Base-by-base conservation (phyloP, 306 rosid species). In the Leucaena leucocephala region DNA sequence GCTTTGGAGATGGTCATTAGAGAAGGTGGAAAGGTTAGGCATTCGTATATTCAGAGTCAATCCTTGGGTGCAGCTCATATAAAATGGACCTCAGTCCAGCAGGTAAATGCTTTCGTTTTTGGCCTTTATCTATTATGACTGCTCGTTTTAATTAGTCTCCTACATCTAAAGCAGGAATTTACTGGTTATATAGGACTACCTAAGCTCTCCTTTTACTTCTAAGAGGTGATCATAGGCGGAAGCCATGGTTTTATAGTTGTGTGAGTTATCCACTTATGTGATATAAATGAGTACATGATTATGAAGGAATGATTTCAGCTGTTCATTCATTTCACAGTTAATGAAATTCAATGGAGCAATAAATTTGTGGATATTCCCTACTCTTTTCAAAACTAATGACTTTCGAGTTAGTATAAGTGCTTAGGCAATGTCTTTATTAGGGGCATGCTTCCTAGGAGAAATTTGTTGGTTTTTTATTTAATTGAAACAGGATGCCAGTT, bases 11-110 rank as follows among this genome's bases (percentile, higher is more conserved):
- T 87, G 4, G 81, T 85, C 65, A 82, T 95, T 64, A 84, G 90
- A 63, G 86, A 85, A 86, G 97, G 92, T 22, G 99, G 90, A n/a
- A 91, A 82, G 77, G 85, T 95, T 79, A 84, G 78, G 71, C 99
- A 95, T 86, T 95, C 98, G 73, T 95, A 95, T 81, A 75, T 95
- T 77, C 99, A 95, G 87, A 88, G 84, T 67, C 97, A 95, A 79
- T 93, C 99, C 14, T 16, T 84, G 39, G 70, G 48, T 71, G 87
- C 99, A 22, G 99, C 98, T 0, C 99, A 93, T 80, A 86, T 88
- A 59, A 95, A 93, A 86, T 95, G 99, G 99, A 95, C 97, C 80
- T 92, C 88, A 0, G 89, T 95, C 68, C 88, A 59, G 49, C 99
- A 95, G 98, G 98, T 92, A 50, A 72, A 46, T 75, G 71, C 59